A percentile compares a stretch with the other conserved stretches of the same genome.
phyloP scores from a whole-genome alignment of 805 yeast species.

The Suhomyces pyralidae region DNA sequence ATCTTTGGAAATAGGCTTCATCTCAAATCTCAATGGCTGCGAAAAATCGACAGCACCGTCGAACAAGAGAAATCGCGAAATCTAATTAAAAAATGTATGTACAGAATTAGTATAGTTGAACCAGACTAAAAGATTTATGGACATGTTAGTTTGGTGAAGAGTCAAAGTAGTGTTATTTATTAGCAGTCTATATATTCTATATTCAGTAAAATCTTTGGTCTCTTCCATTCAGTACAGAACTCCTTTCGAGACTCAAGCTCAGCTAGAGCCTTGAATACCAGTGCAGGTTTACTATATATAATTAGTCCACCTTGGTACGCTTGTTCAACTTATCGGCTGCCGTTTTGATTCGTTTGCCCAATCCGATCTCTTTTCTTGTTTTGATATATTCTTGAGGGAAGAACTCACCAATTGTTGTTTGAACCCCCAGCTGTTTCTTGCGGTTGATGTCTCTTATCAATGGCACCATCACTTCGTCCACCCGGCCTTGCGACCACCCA shows the following conservation, averaged over 20 bases:
- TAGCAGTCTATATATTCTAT: neutral
- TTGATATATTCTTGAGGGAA: constrained; percentile 59
- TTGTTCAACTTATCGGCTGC: constrained; percentile 52
- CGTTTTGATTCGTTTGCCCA: constrained; percentile 59
- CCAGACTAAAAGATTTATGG: neutral
- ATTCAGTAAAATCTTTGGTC: neutral
- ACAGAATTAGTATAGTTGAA: neutral
- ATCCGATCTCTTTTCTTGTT: constrained; percentile 42
- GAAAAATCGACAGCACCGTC: neutral
- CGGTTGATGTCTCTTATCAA: constrained; percentile 75
- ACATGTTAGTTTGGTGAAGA: neutral
- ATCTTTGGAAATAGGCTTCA: neutral
- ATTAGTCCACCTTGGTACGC: constrained; percentile 6
- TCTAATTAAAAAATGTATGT: neutral
- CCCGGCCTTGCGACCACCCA: constrained; percentile 75
- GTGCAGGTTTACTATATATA: neutral
- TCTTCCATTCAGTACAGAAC: neutral
- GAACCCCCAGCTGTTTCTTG: constrained; percentile 52
- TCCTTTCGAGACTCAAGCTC: neutral
- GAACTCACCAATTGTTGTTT: constrained; percentile 62
- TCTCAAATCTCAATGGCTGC: neutral
- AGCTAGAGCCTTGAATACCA: neutral
- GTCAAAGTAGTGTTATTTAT: neutral
- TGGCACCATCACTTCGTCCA: constrained; percentile 84
- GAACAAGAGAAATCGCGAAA: neutral